Base-by-base conservation (phyloP, 192 early-diverging fungal species). In the Coemansia sp. region DNA sequence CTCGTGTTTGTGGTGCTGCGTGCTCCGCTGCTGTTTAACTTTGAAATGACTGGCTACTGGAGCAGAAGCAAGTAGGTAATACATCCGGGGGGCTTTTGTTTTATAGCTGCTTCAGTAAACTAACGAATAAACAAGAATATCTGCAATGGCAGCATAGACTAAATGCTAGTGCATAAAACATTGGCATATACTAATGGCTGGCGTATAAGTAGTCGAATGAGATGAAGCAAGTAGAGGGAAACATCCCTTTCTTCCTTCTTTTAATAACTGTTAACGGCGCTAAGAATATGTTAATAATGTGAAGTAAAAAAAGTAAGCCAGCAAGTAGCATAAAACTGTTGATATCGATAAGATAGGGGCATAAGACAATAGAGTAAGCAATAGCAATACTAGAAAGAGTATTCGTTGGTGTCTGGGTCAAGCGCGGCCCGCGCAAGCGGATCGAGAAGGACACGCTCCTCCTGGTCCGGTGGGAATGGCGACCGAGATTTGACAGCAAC, bases 21-120 rank as follows among this genome's bases (percentile, higher is more conserved):
- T 3, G 67, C 74, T 18, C 74, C 79, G 26, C 47, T 68, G 38
- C 15, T 68, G 19, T 76, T 66, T 49, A 76, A 81, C 44, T 81
- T 81, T 67, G 70, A 81, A 43, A 56, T 64, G 58, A 70, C 75
- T 1, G 42, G 57, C 9, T 32, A 53, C 43, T 77, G 75, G 75
- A 65, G 65, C 32, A 32, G 32, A 32, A 32, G 32, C 32, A 32
- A 32, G 32, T 32, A 21, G 21, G 21, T 1, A 21, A 21, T 21
- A 21, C 21, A 21, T 21, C 21, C 21, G 21, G 0, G 21, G 21
- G 21, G 21, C 21, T 21, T 21, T 21, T 21, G 21, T 21, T 50
- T 63, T 52, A 45, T 32, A 18, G 26, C 21, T 43, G 32, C 32
- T 32, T 32, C 32, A 32, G 4, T 32, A 32, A 32, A 32, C 6